Evolutionary conservation across 176 grass and related monocot genomes (phyloP).

Genomic region (Tillandsia fasciculata): DNA sequence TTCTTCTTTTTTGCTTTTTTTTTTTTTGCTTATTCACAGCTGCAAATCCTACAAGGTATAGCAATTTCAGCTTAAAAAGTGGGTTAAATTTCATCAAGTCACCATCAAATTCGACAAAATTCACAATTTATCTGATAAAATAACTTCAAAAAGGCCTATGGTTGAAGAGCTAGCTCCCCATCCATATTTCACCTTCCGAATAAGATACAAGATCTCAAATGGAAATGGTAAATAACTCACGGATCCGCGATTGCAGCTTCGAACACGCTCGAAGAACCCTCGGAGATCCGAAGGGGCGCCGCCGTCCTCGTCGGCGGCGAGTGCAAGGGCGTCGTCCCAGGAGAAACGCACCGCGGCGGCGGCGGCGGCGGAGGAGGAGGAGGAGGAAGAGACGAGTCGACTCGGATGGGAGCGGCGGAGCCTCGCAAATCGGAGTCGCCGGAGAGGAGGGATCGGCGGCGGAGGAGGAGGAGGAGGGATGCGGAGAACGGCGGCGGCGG

Average conservation of each 20-base stretch:
- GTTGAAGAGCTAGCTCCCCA: background rate
- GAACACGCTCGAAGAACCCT: slow-evolving; percentile 53
- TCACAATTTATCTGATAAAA: too few species aligned
- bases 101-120: background rate
- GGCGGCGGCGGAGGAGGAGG: slow-evolving; percentile 1
- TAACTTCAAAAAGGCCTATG: too few species aligned
- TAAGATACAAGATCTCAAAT: background rate
- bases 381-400: background rate
- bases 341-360: slow-evolving; percentile 24
- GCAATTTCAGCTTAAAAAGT: too few species aligned
- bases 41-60: background rate
- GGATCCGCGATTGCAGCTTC: slow-evolving; percentile 56
- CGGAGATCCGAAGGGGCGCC: slow-evolving; percentile 43
- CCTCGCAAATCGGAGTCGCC: background rate
- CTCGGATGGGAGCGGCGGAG: background rate
- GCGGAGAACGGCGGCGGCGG: background rate
- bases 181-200: background rate
- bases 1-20: background rate
- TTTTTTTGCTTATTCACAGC: background rate
- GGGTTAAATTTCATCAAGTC: too few species aligned
- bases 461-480: background rate
- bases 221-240: slow-evolving; percentile 12
- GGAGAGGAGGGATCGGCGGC: background rate
- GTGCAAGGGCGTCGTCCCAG: slow-evolving; percentile 54
- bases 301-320: slow-evolving; percentile 18